These are phyloP conservation scores for Yamadazyma sp. DNA, from an alignment of 1,139 yeast genomes.

Conservation along the genomic window DNA sequence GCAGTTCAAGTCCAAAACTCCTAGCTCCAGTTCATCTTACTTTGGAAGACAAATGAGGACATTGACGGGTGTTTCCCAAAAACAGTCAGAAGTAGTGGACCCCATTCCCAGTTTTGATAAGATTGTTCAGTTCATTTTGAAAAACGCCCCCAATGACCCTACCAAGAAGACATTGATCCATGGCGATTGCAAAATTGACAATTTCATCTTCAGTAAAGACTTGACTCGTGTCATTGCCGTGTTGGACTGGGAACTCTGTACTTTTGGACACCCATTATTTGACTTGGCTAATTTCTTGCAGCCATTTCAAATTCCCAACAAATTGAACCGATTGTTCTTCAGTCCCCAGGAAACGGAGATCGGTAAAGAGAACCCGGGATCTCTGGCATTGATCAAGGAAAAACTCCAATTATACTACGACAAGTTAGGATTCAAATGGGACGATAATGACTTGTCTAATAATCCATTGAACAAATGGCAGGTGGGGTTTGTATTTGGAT, in stretches of 20 bases:
- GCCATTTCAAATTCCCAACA: slow-evolving; percentile 51
- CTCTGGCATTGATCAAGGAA: slow-evolving; percentile 22
- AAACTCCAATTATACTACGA: slow-evolving; percentile 28
- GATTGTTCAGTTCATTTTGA: slow-evolving; percentile 43
- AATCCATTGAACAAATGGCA: slow-evolving; percentile 50
- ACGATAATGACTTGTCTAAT: slow-evolving; percentile 29
- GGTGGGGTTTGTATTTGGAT: slow-evolving; percentile 60
- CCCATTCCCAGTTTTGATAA: slow-evolving; percentile 51
- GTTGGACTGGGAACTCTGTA: slow-evolving; percentile 69
- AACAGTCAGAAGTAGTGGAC: slow-evolving; percentile 53
- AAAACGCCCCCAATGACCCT: slow-evolving; percentile 50
- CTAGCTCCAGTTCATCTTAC: slow-evolving; percentile 26
- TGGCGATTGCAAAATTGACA: slow-evolving; percentile 70
- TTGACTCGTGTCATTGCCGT: slow-evolving; percentile 55
- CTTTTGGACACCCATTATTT: slow-evolving; percentile 66
- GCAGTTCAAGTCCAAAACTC: slow-evolving; percentile 34
- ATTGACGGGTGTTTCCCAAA: slow-evolving; percentile 43
- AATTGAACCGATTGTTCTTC: slow-evolving; percentile 29
- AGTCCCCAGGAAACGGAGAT: slow-evolving; percentile 31
- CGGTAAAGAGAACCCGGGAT: slow-evolving; percentile 37
- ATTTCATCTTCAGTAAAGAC: slow-evolving; percentile 53
- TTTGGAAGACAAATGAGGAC: slow-evolving; percentile 59
- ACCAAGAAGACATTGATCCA: slow-evolving; percentile 51
- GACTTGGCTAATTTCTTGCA: slow-evolving; percentile 63
- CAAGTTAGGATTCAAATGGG: slow-evolving; percentile 36